Evolutionary conservation across 192 early-diverging fungal genomes (phyloP).

Genomic region (Umbelopsis sp.): DNA sequence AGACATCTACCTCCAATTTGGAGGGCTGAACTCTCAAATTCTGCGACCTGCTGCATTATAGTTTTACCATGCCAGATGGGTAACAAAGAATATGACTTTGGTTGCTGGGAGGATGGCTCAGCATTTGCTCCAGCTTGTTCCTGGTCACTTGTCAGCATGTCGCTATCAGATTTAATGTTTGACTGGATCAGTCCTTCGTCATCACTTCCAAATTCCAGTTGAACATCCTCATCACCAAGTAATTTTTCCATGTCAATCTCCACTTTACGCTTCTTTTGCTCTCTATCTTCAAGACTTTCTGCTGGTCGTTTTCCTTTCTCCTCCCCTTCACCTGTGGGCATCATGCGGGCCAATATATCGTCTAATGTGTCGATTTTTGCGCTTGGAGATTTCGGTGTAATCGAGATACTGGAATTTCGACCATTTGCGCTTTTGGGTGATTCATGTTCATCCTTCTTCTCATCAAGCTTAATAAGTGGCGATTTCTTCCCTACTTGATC

Average conservation of each 20-base stretch:
- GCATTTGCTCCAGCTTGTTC: neutral
- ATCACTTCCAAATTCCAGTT: conserved; percentile 24
- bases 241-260: conserved; percentile 26
- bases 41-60: conserved; percentile 65
- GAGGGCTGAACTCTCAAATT: conserved; percentile 53
- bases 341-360: conserved; percentile 54
- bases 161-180: neutral
- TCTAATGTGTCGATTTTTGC: conserved; percentile 49
- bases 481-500: conserved; percentile 7
- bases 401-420: conserved; percentile 1
- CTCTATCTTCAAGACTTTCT: conserved; percentile 34
- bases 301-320: conserved; percentile 36
- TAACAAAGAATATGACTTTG: conserved; percentile 2
- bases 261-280: conserved; percentile 33
- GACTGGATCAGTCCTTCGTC: conserved; percentile 13
- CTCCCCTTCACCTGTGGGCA: conserved; percentile 36
- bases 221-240: conserved; percentile 25
- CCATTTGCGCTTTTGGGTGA: conserved; percentile 1
- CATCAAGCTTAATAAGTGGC: conserved; percentile 14
- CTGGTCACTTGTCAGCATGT: neutral
- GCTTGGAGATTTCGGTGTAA: conserved; percentile 30
- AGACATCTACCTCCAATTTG: conserved; percentile 63
- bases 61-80: conserved; percentile 64
- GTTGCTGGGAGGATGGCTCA: neutral
- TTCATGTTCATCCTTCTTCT: conserved; percentile 28